Evolutionary conservation across 2,329 filamentous ascomycete genomes (phyloP), one percentile per base, ranked within the genome.

Genomic region (Aureobasidium sp.): DNA sequence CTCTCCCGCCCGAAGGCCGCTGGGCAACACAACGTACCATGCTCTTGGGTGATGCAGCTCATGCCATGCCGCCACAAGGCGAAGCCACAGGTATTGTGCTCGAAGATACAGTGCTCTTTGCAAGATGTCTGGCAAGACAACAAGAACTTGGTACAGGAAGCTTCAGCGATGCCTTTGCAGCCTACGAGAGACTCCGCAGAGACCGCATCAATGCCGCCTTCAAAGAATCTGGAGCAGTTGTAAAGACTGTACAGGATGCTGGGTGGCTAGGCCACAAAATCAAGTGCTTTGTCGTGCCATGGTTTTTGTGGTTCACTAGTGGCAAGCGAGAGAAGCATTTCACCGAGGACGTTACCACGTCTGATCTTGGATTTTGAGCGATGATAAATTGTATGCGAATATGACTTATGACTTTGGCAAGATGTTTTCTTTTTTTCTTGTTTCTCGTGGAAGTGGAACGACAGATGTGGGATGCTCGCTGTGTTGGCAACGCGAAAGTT

Each of bases 71-170:
- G 3, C 79, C 79, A 3, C 78, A 80, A 63, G 79, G 79, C 12
- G 79, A 81, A 64, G 75, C 73, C 36, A 81, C 79, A 4, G 79
- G 79, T 17, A 77, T 82, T 37, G 78, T 81, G 10, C 80, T 82
- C 64, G 80, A 82, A 69, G 79, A 82, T 66, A 80, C 76, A 2
- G 77, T 81, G 39, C 68, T 82, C 59, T 76, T 82, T 68, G 75
- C 79, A 32, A 69, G 76, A 52, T 77, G 75, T 68, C 63, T 78
- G 51, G 73, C 71, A 0, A 68, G 71, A 47, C 78, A 76, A 76
- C 73, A 77, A 67, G 72, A 77, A 62, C 74, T 72, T 63, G 71
- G 72, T 48, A 70, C 67, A 26, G 71, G 66, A 29, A 70, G 69
- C 5, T 73, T 80, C 41, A 73, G 75, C n/a, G 74, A 78, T 65